Evolutionary conservation across 371 early-diverging fungal species (phyloP).

Genomic region (Mortierella sp.): DNA sequence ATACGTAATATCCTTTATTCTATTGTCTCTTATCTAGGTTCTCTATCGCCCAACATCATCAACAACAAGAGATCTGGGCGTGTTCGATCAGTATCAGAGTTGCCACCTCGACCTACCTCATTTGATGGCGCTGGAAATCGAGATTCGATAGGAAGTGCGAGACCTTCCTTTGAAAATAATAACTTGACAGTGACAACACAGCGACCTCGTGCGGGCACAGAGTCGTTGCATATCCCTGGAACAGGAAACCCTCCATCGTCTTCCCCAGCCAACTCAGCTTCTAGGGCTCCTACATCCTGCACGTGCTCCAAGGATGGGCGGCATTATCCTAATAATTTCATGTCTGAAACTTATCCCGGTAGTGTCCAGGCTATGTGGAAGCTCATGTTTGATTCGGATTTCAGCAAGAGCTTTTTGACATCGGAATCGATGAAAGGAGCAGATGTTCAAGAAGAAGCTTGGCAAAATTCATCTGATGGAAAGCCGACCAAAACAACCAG

Average conservation of each 20-base stretch:
- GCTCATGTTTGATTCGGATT: slow-evolving; percentile 59
- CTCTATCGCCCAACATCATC: slow-evolving; percentile 4
- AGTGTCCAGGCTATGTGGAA: slow-evolving; percentile 65
- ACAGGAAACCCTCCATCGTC: background rate
- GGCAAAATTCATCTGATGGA: slow-evolving; percentile 38
- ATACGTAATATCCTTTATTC: background rate
- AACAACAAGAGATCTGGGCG: slow-evolving; percentile 16
- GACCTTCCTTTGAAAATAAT: slow-evolving; percentile 8
- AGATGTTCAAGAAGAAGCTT: slow-evolving; percentile 48
- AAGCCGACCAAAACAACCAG: slow-evolving; percentile 31
- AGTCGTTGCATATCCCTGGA: background rate
- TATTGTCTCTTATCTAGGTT: slow-evolving; percentile 3
- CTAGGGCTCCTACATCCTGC: slow-evolving; percentile 55
- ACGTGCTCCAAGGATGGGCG: slow-evolving; percentile 61
- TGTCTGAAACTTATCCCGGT: slow-evolving; percentile 65
- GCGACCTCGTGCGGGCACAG: slow-evolving; percentile 4
- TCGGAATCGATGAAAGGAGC: slow-evolving; percentile 48
- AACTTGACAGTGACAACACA: background rate
- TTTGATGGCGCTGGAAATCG: slow-evolving; percentile 25
- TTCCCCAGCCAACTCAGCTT: slow-evolving; percentile 3
- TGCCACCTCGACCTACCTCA: slow-evolving; percentile 29
- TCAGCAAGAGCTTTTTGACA: slow-evolving; percentile 39
- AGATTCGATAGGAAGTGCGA: background rate
- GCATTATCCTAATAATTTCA: slow-evolving; percentile 63
- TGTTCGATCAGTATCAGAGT: slow-evolving; percentile 38